Conservation (phyloP, 257 asterid genomes). For the Marsdenia floribunda region DNA sequence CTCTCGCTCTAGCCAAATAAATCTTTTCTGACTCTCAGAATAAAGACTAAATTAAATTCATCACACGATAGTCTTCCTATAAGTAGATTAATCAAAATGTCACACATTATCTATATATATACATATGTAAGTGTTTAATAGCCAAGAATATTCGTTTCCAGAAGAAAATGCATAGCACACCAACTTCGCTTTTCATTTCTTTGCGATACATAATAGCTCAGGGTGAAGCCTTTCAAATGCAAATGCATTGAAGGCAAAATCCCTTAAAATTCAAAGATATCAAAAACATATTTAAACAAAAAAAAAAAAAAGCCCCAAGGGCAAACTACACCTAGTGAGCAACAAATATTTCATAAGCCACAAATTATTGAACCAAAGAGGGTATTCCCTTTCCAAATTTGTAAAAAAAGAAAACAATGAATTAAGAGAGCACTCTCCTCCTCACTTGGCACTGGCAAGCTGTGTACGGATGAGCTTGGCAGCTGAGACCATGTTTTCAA, state of each 20-base stretch:
- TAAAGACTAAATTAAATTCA: too few relatives aligned
- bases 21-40: too few relatives aligned
- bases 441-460: slow-evolving; percentile 62
- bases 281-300: neutral
- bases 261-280: neutral
- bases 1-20: too few relatives aligned
- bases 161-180: neutral
- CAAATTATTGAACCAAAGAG: slow-evolving; percentile 3
- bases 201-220: neutral
- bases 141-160: neutral
- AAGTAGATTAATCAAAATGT: too few relatives aligned
- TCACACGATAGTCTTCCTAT: too few relatives aligned
- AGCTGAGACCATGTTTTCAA: slow-evolving; percentile 74
- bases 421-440: neutral
- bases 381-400: slow-evolving; percentile 1
- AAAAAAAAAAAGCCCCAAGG: neutral
- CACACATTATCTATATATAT: too few relatives aligned
- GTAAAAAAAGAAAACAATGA: slow-evolving; percentile 6
- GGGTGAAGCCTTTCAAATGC: slow-evolving; percentile 5
- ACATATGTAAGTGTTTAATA: too few relatives aligned
- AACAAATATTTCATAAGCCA: slow-evolving; percentile 2
- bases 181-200: slow-evolving; percentile 5
- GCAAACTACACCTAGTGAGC: neutral
- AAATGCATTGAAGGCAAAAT: slow-evolving; percentile 5
- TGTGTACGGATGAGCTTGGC: slow-evolving; percentile 75